phyloP scores from a whole-genome alignment of 495 filamentous ascomycete species.

The Niebla homalea region DNA sequence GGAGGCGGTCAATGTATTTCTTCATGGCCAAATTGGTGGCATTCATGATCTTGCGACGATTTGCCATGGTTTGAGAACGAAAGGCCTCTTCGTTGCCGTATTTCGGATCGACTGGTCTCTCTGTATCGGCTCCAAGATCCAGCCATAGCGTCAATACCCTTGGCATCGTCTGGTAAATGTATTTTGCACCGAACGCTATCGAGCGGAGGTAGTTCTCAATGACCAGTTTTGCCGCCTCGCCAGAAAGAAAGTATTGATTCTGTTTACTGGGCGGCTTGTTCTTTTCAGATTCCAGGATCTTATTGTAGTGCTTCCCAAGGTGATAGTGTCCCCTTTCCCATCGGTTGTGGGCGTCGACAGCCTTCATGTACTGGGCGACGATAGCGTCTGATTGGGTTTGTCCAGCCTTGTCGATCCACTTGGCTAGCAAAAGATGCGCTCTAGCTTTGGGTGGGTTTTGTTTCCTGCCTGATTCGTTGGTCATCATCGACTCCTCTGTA shows the following conservation, averaged over 20 bases:
- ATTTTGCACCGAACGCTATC: constrained; percentile 77
- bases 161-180: constrained; percentile 85
- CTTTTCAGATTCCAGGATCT: constrained; percentile 81
- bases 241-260: constrained; percentile 44
- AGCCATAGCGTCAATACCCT: constrained; percentile 87
- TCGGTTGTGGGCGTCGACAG: constrained; percentile 40
- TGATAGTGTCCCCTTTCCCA: constrained; percentile 99
- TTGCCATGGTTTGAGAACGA: constrained; percentile 35
- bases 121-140: constrained; percentile 66
- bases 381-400: constrained; percentile 73
- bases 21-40: constrained; percentile 55
- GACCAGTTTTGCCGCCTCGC: constrained; percentile 76
- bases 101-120: constrained; percentile 53
- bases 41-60: constrained; percentile 53
- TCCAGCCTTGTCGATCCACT: constrained; percentile 87
- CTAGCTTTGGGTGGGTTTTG: constrained; percentile 36
- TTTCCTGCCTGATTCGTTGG: constrained; percentile 19
- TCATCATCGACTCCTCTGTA: constrained; percentile 25
- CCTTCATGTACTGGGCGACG: constrained; percentile 64
- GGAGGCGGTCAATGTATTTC: constrained; percentile 61
- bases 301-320: constrained; percentile 94
- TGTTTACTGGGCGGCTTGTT: constrained; percentile 54
- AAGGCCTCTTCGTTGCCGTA: constrained; percentile 52
- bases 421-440: constrained; percentile 79
- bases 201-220: constrained; percentile 88